Percentiles rank a stretch among this genome's conserved stretches.
phyloP scores from a whole-genome alignment of 352 stramenopile species.

The Phytophthora ohioensis region DNA sequence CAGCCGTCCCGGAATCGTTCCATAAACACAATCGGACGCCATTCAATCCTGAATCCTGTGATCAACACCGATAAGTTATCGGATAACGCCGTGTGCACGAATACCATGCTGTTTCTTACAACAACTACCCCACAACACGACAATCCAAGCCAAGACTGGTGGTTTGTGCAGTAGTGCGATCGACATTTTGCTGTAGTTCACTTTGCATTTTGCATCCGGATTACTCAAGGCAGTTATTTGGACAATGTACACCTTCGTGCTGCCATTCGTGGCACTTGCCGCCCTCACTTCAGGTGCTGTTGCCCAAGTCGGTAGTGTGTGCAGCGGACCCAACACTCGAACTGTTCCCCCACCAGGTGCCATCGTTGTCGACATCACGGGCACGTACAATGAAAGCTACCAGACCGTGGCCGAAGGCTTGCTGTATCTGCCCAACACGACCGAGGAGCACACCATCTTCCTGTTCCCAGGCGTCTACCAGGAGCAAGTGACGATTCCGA shows the following conservation, averaged over 20 bases:
- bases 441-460: slow-evolving; percentile 6
- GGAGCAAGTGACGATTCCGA: slow-evolving; percentile 7
- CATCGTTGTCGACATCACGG: slow-evolving; percentile 11
- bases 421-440: slow-evolving; percentile 8
- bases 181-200: neutral
- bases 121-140: no score
- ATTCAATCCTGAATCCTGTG: no score
- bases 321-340: neutral
- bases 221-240: no score
- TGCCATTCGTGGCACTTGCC: neutral
- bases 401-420: slow-evolving; percentile 4
- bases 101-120: no score
- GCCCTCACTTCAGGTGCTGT: neutral
- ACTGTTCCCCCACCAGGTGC: neutral
- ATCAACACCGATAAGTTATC: no score
- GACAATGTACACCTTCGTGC: neutral
- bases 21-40: no score
- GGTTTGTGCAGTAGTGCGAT: no score
- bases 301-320: neutral
- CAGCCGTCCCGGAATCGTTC: no score
- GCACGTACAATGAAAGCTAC: slow-evolving; percentile 9
- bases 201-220: neutral
- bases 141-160: no score
- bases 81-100: no score
- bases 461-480: slow-evolving; percentile 12